Base-by-base conservation (phyloP, 495 filamentous ascomycete genomes). In the Apiosordaria backusii region DNA sequence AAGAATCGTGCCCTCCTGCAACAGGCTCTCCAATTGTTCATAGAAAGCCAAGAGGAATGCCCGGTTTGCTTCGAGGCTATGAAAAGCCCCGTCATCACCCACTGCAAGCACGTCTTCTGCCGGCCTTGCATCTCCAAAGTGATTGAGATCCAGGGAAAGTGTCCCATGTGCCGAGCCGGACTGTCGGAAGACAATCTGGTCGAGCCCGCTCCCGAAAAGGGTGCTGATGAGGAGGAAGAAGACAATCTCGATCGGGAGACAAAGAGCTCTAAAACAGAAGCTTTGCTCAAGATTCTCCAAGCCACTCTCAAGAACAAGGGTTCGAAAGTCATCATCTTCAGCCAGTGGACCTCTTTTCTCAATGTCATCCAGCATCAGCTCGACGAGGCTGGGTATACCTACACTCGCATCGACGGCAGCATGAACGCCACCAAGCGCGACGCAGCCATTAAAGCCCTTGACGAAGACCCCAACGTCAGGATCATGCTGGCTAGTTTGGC, bases 291-390 rank as follows among this genome's bases (percentile, higher is more conserved):
- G 64, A 93, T 97, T 65, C 78, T 97, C 6, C 87, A 84, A 15
- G 91, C 90, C 1, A 87, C 87, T 53, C 83, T 88, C 10, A 85
- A 86, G 67, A 87, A 89, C 19, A 78, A 86, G 0, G 82, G 79
- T 7, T 92, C 86, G 52, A 97, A 97, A 74, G 90, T 92, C 3
- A 87, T 98, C 61, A 84, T 97, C 40, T 98, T 98, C 80, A 92
- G 88, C 13, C 93, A 97, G 73, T 98, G 93, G 93, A 97, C 93
- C 0, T 89, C 86, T 4, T 97, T 96, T 80, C 82, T 98, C 1
- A 84, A 90, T 58, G 84, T 97, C 61, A 84, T 97, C 52, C 86
- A 92, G 71, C 80, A 83, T 0, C 87, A 95, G 64, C 82, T 98
- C 9, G 71, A 82, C 19, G 80, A 85, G 18, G 79, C 82, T 9